Evolutionary conservation across 2,329 filamentous ascomycete genomes (phyloP).

Genomic region (Alternaria panax): DNA sequence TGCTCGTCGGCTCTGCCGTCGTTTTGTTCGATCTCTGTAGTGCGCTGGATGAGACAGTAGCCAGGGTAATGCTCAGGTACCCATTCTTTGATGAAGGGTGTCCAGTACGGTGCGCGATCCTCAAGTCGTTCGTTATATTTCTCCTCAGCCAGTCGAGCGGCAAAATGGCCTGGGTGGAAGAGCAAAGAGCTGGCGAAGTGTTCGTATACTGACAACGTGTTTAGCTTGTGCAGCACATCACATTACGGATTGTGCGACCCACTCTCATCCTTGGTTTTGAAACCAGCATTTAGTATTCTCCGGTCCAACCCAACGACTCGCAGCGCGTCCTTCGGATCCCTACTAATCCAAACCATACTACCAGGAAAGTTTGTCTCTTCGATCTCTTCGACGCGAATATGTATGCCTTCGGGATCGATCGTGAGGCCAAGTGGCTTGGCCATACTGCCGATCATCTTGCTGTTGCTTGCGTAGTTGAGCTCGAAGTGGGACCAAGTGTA

Average conservation of each 20-base stretch:
- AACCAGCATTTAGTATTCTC: slow-evolving; percentile 26
- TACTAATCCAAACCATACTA: slow-evolving; percentile 34
- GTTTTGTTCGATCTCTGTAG: accelerated
- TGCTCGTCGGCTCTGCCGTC: background rate
- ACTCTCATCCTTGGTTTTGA: slow-evolving; percentile 30
- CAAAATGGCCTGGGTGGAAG: slow-evolving; percentile 37
- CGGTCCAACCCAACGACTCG: slow-evolving; percentile 28
- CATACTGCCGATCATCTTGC: slow-evolving; percentile 36
- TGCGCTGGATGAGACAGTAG: slow-evolving; percentile 1
- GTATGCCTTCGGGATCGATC: slow-evolving; percentile 31
- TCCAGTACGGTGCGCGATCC: slow-evolving; percentile 27
- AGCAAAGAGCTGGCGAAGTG: slow-evolving; percentile 31
- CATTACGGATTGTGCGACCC: slow-evolving; percentile 2
- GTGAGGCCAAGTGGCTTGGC: slow-evolving; percentile 37
- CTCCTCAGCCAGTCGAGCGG: slow-evolving; percentile 25
- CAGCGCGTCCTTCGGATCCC: slow-evolving; percentile 29
- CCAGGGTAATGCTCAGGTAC: slow-evolving; percentile 26
- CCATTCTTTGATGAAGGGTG: slow-evolving; percentile 34
- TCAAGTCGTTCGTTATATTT: slow-evolving; percentile 25
- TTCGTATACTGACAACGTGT: slow-evolving; percentile 28
- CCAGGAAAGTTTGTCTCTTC: slow-evolving; percentile 29
- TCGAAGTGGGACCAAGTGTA: slow-evolving; percentile 36
- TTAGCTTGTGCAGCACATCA: background rate
- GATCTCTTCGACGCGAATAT: slow-evolving; percentile 35
- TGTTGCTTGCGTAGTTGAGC: slow-evolving; percentile 31